Conservation (phyloP, 2,329 filamentous ascomycete genomes). For the Lomentospora prolificans region DNA sequence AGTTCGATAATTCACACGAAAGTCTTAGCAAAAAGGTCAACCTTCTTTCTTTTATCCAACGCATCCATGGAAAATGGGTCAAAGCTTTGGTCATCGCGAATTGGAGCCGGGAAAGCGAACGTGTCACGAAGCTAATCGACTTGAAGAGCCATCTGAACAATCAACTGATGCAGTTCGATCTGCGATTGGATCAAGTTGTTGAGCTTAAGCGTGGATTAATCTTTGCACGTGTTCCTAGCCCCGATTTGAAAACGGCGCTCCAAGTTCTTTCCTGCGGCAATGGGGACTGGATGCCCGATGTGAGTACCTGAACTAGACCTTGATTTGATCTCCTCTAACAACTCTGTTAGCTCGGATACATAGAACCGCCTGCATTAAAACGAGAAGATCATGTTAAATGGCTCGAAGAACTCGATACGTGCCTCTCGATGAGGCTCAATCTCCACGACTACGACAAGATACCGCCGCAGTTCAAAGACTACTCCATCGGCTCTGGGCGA, state of each 20-base stretch:
- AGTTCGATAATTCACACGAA: constrained; percentile 45
- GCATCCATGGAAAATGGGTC: constrained; percentile 77
- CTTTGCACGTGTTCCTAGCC: constrained; percentile 70
- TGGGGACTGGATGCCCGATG: constrained; percentile 69
- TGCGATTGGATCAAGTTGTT: constrained; percentile 52
- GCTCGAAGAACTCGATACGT: constrained; percentile 72
- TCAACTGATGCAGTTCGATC: constrained; percentile 50
- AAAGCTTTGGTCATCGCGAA: constrained; percentile 84
- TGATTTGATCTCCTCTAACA: no score
- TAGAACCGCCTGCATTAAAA: constrained; percentile 62
- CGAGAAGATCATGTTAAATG: constrained; percentile 63
- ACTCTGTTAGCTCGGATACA: constrained; percentile 70
- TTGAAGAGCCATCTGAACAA: constrained; percentile 64
- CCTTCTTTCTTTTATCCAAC: constrained; percentile 68
- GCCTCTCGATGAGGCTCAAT: constrained; percentile 74
- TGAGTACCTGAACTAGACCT: constrained; percentile 28
- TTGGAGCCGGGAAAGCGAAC: constrained; percentile 72
- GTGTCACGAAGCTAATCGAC: constrained; percentile 82
- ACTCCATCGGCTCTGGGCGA: constrained; percentile 72
- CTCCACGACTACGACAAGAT: constrained; percentile 69
- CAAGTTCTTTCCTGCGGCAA: constrained; percentile 73
- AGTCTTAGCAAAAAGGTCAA: constrained; percentile 68
- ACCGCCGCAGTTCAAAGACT: constrained; percentile 67
- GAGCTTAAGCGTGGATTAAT: constrained; percentile 65
- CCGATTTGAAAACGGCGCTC: constrained; percentile 82